Percentiles rank a stretch among this genome's conserved stretches.
Conservation (phyloP, 441 rosid genomes). For the Adansonia grandidieri region DNA sequence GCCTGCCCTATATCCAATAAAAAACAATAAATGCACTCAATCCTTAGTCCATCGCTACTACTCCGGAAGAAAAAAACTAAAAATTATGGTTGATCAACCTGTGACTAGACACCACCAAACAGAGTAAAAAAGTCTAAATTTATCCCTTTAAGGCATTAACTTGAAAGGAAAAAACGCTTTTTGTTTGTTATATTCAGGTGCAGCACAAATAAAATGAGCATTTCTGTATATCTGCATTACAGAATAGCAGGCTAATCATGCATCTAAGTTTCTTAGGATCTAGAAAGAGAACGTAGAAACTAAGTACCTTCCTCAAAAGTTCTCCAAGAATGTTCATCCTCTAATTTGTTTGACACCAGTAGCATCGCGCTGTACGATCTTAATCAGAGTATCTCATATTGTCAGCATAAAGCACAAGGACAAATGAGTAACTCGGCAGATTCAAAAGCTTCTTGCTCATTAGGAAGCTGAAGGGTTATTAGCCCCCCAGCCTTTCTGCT, state of each 20-base stretch:
- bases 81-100: background rate
- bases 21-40: background rate
- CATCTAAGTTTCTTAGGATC: background rate
- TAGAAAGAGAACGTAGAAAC: background rate
- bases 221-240: background rate
- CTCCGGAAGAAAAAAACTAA: no score
- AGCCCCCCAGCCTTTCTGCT: slow-evolving; percentile 90
- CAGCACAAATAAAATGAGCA: background rate
- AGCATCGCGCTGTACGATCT: slow-evolving; percentile 7
- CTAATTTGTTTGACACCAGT: slow-evolving; percentile 17
- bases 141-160: background rate
- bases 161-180: background rate
- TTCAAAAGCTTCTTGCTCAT: slow-evolving; percentile 53
- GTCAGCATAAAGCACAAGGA: slow-evolving; percentile 24
- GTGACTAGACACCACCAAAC: background rate
- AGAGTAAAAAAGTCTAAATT: background rate
- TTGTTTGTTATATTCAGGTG: background rate
- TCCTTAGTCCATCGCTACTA: background rate
- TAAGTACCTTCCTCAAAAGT: slow-evolving; percentile 9
- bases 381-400: slow-evolving; percentile 22
- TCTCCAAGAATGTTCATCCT: slow-evolving; percentile 3
- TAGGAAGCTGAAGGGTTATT: slow-evolving; percentile 75
- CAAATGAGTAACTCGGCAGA: slow-evolving; percentile 67
- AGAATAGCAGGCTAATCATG: background rate
- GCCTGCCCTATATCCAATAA: background rate